Conservation (phyloP, 331 rosid genomes). For the Stylosanthes scabra region DNA sequence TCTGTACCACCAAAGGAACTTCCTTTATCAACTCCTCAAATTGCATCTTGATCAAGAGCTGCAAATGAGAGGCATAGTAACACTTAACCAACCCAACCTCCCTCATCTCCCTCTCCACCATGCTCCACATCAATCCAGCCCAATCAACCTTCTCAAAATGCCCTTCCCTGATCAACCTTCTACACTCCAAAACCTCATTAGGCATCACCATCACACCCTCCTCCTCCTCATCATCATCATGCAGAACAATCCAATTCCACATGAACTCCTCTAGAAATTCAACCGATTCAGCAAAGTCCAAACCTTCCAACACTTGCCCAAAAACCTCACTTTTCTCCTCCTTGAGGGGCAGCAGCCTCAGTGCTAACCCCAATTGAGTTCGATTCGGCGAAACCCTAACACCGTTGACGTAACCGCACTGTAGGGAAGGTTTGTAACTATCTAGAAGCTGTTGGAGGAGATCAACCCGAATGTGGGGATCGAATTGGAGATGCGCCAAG, state of each 20-base stretch:
- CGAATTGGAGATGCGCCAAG: slow-evolving; percentile 71
- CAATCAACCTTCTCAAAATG: slow-evolving; percentile 75
- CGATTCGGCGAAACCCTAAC: slow-evolving; percentile 55
- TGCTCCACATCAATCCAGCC: slow-evolving; percentile 77
- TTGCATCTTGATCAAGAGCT: slow-evolving; percentile 69
- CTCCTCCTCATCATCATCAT: slow-evolving; percentile 55
- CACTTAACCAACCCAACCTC: slow-evolving; percentile 55
- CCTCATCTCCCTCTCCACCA: slow-evolving; percentile 84
- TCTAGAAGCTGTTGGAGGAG: slow-evolving; percentile 68
- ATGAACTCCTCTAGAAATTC: slow-evolving; percentile 64
- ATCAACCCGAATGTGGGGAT: slow-evolving; percentile 52
- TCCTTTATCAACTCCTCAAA: slow-evolving; percentile 55
- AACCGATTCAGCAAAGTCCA: slow-evolving; percentile 44
- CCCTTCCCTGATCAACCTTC: slow-evolving; percentile 58
- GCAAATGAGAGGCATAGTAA: slow-evolving; percentile 93
- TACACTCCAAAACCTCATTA: slow-evolving; percentile 46
- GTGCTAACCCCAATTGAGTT: slow-evolving; percentile 69
- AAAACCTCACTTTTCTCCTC: not conserved
- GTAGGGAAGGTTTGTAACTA: slow-evolving; percentile 26
- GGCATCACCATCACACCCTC: slow-evolving; percentile 36
- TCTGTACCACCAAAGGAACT: slow-evolving; percentile 39
- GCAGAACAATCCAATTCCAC: slow-evolving; percentile 78
- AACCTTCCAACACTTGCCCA: slow-evolving; percentile 26
- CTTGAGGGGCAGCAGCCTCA: slow-evolving; percentile 69
- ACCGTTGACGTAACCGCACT: slow-evolving; percentile 63